Evolutionary conservation across 208 protist species (phyloP).

Genomic region (Wallacemonas collosoma): DNA sequence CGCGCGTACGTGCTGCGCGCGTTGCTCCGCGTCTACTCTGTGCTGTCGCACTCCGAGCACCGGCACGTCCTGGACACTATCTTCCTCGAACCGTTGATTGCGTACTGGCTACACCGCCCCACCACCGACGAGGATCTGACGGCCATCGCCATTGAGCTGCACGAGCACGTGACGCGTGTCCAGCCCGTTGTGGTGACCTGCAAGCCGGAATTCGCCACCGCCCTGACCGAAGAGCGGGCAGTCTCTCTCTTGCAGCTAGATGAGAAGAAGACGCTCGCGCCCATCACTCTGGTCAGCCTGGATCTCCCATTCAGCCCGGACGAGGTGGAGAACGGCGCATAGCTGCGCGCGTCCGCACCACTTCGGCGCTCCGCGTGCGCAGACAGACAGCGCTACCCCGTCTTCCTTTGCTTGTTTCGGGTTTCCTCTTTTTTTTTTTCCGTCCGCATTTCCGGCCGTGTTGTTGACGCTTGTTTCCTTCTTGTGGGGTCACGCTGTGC

Average conservation of each 20-base stretch:
- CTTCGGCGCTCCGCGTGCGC: too few relatives aligned
- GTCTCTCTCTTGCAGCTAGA: slow-evolving; percentile 24
- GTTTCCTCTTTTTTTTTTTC: too few relatives aligned
- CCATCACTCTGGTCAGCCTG: slow-evolving; percentile 56
- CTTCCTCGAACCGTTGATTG: slow-evolving; percentile 77
- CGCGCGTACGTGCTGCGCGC: slow-evolving; percentile 68
- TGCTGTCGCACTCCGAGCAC: slow-evolving; percentile 84
- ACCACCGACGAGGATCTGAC: slow-evolving; percentile 53
- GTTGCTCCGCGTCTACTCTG: slow-evolving; percentile 66
- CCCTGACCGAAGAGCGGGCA: neutral
- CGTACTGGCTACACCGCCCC: slow-evolving; percentile 63
- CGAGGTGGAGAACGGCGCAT: neutral
- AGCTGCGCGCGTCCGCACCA: too few relatives aligned
- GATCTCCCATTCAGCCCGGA: slow-evolving; percentile 38
- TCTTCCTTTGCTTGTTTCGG: too few relatives aligned
- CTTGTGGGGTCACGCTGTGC: too few relatives aligned
- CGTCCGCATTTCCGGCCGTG: too few relatives aligned
- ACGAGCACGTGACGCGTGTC: slow-evolving; percentile 62
- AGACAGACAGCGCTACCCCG: too few relatives aligned
- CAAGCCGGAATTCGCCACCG: slow-evolving; percentile 3
- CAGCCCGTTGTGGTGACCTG: slow-evolving; percentile 36
- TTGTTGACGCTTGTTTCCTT: too few relatives aligned
- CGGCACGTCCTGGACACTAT: slow-evolving; percentile 78
- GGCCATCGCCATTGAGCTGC: slow-evolving; percentile 62
- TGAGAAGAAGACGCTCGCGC: slow-evolving; percentile 37